Evolutionary conservation across 768 basidiomycete genomes (phyloP).

Genomic region (Termitomyces sp.): DNA sequence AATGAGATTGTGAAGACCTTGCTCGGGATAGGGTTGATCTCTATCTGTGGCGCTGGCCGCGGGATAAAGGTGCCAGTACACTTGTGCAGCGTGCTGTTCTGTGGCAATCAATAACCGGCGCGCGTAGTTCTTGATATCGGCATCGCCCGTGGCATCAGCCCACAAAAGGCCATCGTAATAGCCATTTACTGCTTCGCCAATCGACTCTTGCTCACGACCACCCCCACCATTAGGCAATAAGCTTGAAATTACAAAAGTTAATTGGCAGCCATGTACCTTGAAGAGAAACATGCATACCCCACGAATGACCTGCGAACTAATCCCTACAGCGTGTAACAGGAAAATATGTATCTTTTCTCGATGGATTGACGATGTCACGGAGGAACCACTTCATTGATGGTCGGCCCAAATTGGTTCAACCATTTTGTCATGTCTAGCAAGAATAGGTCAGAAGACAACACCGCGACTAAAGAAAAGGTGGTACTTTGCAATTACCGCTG

Average conservation of each 20-base stretch:
- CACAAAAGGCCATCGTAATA: slow-evolving; percentile 32
- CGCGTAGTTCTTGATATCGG: slow-evolving; percentile 28
- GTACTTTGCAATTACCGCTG: slow-evolving; percentile 29
- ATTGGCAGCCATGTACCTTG: not conserved
- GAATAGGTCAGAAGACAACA: not conserved
- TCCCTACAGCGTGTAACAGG: slow-evolving; percentile 28
- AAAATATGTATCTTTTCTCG: slow-evolving; percentile 26
- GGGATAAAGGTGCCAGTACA: slow-evolving; percentile 35
- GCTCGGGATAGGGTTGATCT: slow-evolving; percentile 33
- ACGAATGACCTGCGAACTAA: slow-evolving; percentile 36
- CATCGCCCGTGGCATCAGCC: slow-evolving; percentile 26
- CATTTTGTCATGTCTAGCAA: slow-evolving; percentile 21
- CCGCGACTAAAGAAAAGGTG: not conserved
- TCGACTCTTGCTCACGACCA: slow-evolving; percentile 30
- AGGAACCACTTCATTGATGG: slow-evolving; percentile 26
- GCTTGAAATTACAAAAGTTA: slow-evolving; percentile 15
- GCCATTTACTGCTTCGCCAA: slow-evolving; percentile 31
- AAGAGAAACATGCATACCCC: slow-evolving; percentile 20
- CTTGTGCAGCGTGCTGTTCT: slow-evolving; percentile 30
- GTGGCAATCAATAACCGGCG: slow-evolving; percentile 30
- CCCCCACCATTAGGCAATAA: slow-evolving; percentile 31
- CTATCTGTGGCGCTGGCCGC: slow-evolving; percentile 23
- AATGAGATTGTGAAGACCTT: slow-evolving; percentile 23
- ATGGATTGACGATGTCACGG: slow-evolving; percentile 32
- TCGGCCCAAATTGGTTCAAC: slow-evolving; percentile 21